Evolutionary conservation across 192 early-diverging fungal species (phyloP), one percentile per base, ranked within the genome.

Genomic region (Backusella sp.): DNA sequence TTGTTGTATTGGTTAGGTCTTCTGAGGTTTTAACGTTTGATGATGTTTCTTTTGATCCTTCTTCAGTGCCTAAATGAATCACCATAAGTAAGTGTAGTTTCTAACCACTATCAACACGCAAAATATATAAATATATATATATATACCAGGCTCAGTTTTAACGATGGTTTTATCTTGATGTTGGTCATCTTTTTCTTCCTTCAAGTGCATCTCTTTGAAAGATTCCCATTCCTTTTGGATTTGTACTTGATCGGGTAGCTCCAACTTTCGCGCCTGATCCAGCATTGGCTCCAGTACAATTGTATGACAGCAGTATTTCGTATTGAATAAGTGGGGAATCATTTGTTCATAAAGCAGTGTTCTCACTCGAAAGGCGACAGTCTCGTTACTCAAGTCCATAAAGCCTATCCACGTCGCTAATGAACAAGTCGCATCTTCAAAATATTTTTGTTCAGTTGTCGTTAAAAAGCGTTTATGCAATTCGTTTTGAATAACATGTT

Each of bases 281-380:
- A 66, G 32, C 11, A 76, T 21, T 0, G 35, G 28, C 7, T 69
- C 30, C 3, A 68, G 42, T 26, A 53, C 74, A 32, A 76, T 9
- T 34, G 39, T 46, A 28, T 65, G 76, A 66, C 81, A 87, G 62
- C 86, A 87, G 39, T 66, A 74, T 66, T 71, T 66, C 4, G 68
- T 74, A 9, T 84, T 86, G 76, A 84, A 94, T 2, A 93, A 41
- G 9, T 81, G 82, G 6, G 92, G 86, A 14, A 92, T 83, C 44
- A 91, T 83, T 77, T 94, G 94, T 73, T 96, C 94, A 83, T 91
- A 94, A 17, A 96, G 85, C 81, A 92, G 90, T 11, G 89, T 68
- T 46, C 94, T 88, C 17, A 89, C 88, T 44, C 92, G 89, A 75
- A 91, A 93, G 36, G 86, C 84, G 7, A 92, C 88, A 2, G 87